phyloP scores from a whole-genome alignment of 2,329 filamentous ascomycete species.

The Cladophialophora psammophila region DNA sequence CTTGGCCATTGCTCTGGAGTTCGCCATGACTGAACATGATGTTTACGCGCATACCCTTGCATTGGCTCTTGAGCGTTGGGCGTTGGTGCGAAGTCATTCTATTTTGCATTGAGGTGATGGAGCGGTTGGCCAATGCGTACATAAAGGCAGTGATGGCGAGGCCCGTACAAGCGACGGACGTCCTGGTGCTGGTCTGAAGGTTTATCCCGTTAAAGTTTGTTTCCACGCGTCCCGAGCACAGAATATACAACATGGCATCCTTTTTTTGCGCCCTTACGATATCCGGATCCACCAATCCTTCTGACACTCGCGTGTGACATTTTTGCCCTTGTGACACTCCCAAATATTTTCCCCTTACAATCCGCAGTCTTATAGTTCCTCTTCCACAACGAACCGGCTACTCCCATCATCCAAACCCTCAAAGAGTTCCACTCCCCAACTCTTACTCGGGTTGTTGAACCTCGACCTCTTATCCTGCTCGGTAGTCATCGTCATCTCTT shows the following conservation, averaged over 20 bases:
- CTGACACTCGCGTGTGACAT: neutral
- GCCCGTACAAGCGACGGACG: conserved; percentile 1
- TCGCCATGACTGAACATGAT: conserved; percentile 7
- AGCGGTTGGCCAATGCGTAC: neutral
- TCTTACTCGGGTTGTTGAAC: conserved; percentile 52
- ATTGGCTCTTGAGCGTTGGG: conserved; percentile 15
- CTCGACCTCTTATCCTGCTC: conserved; percentile 48
- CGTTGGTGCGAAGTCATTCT: conserved; percentile 13
- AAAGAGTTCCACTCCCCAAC: conserved; percentile 52
- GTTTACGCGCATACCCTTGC: conserved; percentile 8
- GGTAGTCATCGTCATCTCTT: conserved; percentile 41
- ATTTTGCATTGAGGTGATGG: neutral
- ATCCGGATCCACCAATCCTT: neutral
- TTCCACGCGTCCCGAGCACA: neutral
- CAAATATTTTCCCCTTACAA: neutral
- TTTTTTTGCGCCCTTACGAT: neutral
- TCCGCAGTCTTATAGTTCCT: conserved; percentile 1
- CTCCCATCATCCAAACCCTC: conserved; percentile 50
- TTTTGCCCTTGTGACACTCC: neutral
- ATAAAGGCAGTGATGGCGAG: neutral
- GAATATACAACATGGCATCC: conserved; percentile 16
- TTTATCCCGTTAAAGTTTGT: neutral
- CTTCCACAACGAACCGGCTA: conserved; percentile 25
- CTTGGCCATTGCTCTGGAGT: conserved; percentile 21
- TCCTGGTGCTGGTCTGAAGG: neutral